Base-by-base conservation (phyloP, 2,329 filamentous ascomycete species). In the Phymatotrichopsis omnivora region DNA sequence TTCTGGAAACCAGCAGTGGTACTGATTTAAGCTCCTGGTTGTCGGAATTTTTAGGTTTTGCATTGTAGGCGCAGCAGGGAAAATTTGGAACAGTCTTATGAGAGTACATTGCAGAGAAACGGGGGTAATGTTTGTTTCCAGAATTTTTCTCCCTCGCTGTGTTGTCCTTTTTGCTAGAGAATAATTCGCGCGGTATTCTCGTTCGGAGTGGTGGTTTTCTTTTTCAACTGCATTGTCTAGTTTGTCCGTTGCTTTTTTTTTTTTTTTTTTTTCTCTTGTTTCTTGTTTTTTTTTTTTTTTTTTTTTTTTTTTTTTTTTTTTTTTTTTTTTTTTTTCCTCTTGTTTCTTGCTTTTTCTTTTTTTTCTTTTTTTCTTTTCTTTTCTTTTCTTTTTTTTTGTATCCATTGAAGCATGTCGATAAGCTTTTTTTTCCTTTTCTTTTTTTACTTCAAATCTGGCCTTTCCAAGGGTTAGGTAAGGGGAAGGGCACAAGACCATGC, bases 1-100 rank as follows among this genome's bases (percentile, higher is more conserved):
- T 14, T 45, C 47, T 16, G 45, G 44, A 25, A 42, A 44, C 11
- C 47, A 44, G 8, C 54, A 54, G 43, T 57, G 57, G 52, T 58
- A 58, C 50, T 57, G 50, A 52, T 39, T 46, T 42, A 53, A 46
- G 25, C 47, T 45, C 20, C n/a, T n/a, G n/a, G n/a, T n/a, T 12
- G 32, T 12, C 44, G 43, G 24, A 22, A 17, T 27, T 23, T 22
- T 30, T 28, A 20, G 23, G 16, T 37, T 35, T 24, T 43, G 25
- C 38, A 14, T 32, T 33, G 25, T 29, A n/a, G n/a, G n/a, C n/a
- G n/a, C 10, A 10, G n/a, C 27, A 10, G 10, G 27, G 27, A n/a
- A 30, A n/a, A 10, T 30, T 30, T 10, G n/a, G 10, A 30, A 10
- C 10, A 30, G n/a, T 30, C 10, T n/a, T 30, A 30, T 30, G n/a